Evolutionary conservation across 2,329 filamentous ascomycete genomes (phyloP).

Genomic region (Colletotrichum musae): DNA sequence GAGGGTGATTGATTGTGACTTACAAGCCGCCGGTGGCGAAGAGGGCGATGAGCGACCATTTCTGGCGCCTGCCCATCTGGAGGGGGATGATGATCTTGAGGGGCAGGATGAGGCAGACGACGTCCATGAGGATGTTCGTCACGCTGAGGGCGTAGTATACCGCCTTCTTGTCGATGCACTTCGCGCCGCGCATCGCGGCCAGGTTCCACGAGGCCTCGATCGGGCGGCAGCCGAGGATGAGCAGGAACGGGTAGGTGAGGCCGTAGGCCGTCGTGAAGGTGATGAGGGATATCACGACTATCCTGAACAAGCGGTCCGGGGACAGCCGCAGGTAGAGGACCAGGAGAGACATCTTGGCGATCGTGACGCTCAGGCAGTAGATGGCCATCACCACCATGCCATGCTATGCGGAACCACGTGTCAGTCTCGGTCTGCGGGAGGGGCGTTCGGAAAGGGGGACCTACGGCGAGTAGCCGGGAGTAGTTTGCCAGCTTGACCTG

Average conservation of each 20-base stretch:
- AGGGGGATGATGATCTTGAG: constrained; percentile 38
- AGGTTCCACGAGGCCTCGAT: constrained; percentile 35
- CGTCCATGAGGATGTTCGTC: constrained; percentile 39
- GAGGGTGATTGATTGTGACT: not conserved
- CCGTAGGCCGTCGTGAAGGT: constrained; percentile 49
- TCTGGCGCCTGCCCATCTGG: constrained; percentile 36
- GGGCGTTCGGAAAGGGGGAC: not conserved
- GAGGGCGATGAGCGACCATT: constrained; percentile 31
- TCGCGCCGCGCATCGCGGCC: not conserved
- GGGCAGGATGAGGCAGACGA: constrained; percentile 35
- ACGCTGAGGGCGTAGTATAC: constrained; percentile 31
- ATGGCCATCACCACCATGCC: constrained; percentile 15
- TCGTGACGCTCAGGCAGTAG: constrained; percentile 39
- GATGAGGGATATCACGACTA: constrained; percentile 48
- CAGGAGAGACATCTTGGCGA: constrained; percentile 40
- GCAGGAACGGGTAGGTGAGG: constrained; percentile 43
- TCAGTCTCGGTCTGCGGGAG: not conserved
- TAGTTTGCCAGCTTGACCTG: constrained; percentile 29
- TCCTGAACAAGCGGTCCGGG: constrained; percentile 49
- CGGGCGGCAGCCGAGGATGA: constrained; percentile 43
- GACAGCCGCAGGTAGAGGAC: constrained; percentile 40
- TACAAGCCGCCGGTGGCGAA: constrained; percentile 38
- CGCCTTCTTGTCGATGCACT: constrained; percentile 29
- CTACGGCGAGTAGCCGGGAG: constrained; percentile 21
- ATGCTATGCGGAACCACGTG: not conserved